Percentiles rank a stretch among this genome's conserved stretches.
Conservation (phyloP, 306 rosid genomes). For the Acmispon strigosus region DNA sequence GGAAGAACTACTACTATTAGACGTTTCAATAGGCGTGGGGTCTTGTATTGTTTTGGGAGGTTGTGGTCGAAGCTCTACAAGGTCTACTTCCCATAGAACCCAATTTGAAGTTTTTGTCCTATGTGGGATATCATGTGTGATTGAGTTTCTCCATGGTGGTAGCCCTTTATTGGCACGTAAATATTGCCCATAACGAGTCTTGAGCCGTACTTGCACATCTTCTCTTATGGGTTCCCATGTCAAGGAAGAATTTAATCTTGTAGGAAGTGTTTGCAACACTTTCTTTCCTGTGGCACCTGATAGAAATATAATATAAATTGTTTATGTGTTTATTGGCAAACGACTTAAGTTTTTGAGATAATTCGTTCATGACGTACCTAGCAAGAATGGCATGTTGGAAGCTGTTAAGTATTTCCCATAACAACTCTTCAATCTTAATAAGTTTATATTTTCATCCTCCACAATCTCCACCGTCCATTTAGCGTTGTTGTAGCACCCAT, state of each 20-base stretch:
- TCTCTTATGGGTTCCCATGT: slow-evolving; percentile 76
- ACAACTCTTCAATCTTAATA: slow-evolving; percentile 51
- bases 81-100: slow-evolving; percentile 68
- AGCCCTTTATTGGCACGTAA: slow-evolving; percentile 63
- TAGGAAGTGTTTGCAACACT: slow-evolving; percentile 54
- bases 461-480: slow-evolving; percentile 62
- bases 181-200: slow-evolving; percentile 52
- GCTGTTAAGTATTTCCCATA: slow-evolving; percentile 68
- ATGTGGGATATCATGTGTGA: slow-evolving; percentile 67
- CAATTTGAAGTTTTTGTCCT: slow-evolving; percentile 41
- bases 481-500: slow-evolving; percentile 40
- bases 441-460: background rate
- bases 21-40: background rate
- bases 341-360: too few relatives aligned
- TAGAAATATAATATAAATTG: too few relatives aligned
- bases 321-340: too few relatives aligned
- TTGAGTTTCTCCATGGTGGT: slow-evolving; percentile 73
- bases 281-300: slow-evolving; percentile 52
- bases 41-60: slow-evolving; percentile 4
- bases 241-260: slow-evolving; percentile 43
- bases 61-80: slow-evolving; percentile 35
- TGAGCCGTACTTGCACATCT: slow-evolving; percentile 49
- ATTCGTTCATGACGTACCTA: background rate
- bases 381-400: slow-evolving; percentile 41
- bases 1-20: too few relatives aligned